Base-by-base conservation (phyloP, 257 asterid genomes). In the Scutellaria baicalensis region DNA sequence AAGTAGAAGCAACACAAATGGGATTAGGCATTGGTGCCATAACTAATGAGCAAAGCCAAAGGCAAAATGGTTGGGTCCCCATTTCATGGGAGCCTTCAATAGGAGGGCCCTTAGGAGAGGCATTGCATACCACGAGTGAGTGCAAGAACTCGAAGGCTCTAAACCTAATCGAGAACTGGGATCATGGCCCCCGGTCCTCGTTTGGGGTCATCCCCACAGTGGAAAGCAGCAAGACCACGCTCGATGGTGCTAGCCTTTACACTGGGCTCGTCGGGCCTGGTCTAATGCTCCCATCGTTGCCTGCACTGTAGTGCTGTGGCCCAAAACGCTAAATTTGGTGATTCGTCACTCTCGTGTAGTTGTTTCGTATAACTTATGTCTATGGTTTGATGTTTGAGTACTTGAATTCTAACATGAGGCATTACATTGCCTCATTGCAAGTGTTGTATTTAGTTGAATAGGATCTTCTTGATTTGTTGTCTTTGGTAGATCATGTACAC, bases 41-140 rank as follows among this genome's bases (percentile, higher is more conserved):
- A 8, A 38, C 52, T 5, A 60, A 44, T 17, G 84, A 81, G 52
- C 77, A 70, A 31, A 70, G 36, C 59, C 85, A 64, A 23, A 69
- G 80, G 23, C 86, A 76, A 21, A 77, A 74, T 27, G 79, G 64
- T 23, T 88, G 90, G 95, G 78, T 82, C 35, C 92, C 97, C 0
- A 72, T 85, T 42, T 70, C 91, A 0, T 88, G 97, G 95, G 91
- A 82, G 31, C 76, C 89, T 2, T 88, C 95, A 1, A 65, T 77
- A 71, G 97, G 96, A 3, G 99, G 97, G 6, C 99, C 99, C 4
- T 87, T 94, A 0, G 99, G 95, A 0, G 99, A 94, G 81, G 99
- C 84, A 16, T 68, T 94, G 62, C 95, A 89, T 36, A 76, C 74
- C 59, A 78, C 85, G 1, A 78, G 62, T 17, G 86, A 80, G 4